Base-by-base conservation (phyloP, 305 asterid species). In the Vinca major region DNA sequence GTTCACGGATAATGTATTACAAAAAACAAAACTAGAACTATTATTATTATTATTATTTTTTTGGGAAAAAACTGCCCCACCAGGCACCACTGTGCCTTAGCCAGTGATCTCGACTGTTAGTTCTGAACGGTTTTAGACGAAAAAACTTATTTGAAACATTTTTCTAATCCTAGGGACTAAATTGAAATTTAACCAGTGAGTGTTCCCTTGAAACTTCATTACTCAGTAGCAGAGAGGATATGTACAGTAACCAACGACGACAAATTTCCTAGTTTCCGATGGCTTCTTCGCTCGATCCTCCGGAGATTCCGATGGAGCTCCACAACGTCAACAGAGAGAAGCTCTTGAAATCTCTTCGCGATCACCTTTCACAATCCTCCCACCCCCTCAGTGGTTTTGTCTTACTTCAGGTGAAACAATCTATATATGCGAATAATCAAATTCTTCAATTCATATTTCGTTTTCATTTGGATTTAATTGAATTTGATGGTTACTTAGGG, bases 221-320 rank as follows among this genome's bases (percentile, higher is more conserved):
- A 26, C 33, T 26, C 33, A 0, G 33, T 26, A 0, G 33, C 33
- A 26, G 11, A 45, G 49, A 8, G 9, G 49, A 45, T 8, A 1
- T 8, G 9, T 1, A 10, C 64, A 1, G 63, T 61, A 5, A 61
- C 11, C 48, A 5, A 7, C 16, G 65, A 5, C 36, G 47, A 47
- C 47, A 14, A 58, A 61, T 39, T 37, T 61, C 53, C 12, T 8
- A 19, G 52, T 26, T 70, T 69, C 54, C 80, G 53, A 86, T 86
- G 96, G 84, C 84, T 63, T 84, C 92, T 68, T 83, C 86, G 49
- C 82, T 86, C 51, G 77, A 83, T 60, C 95, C 96, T 62, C 94
- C 89, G 80, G 82, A 57, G 85, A 87, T 90, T 37, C 91, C 89
- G 5, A 80, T 85, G 86, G 86, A 88, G 54, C 83, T 92, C 53